Evolutionary conservation across 2,329 filamentous ascomycete genomes (phyloP).

Genomic region (Aureobasidium pullulans): DNA sequence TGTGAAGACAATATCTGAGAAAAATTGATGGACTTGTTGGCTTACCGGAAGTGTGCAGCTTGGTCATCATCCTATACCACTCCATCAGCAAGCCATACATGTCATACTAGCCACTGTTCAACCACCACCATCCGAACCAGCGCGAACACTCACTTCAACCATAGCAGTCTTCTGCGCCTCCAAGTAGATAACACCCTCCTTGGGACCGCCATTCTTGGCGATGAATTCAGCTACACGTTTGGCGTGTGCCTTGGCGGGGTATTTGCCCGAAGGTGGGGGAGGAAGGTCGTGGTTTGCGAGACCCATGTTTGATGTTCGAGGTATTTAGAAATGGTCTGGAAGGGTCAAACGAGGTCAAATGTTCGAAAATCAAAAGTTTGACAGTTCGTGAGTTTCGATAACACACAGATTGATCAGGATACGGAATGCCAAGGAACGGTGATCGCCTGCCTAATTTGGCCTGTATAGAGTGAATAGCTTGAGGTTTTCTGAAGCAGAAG

Average conservation of each 20-base stretch:
- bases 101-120: not conserved
- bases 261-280: conserved; percentile 43
- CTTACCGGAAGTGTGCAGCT: conserved; percentile 29
- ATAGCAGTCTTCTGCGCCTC: conserved; percentile 76
- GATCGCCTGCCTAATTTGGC: conserved; percentile 6
- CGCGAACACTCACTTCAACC: conserved; percentile 48
- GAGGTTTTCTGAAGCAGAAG: not conserved
- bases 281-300: conserved; percentile 30
- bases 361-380: not conserved
- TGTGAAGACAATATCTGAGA: too few species aligned
- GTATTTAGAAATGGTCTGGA: too few species aligned
- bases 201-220: conserved; percentile 54
- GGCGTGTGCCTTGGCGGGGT: conserved; percentile 82
- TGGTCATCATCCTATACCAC: conserved; percentile 66
- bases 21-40: too few species aligned
- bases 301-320: not conserved
- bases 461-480: not conserved
- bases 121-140: not conserved
- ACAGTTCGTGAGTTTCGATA: not conserved
- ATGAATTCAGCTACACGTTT: conserved; percentile 76
- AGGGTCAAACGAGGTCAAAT: not conserved
- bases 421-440: conserved; percentile 3
- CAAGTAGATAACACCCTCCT: conserved; percentile 70
- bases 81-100: not conserved
- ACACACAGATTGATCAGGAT: not conserved